Base-by-base conservation (phyloP, 129 eudicot species). In the Silybum marianum region DNA sequence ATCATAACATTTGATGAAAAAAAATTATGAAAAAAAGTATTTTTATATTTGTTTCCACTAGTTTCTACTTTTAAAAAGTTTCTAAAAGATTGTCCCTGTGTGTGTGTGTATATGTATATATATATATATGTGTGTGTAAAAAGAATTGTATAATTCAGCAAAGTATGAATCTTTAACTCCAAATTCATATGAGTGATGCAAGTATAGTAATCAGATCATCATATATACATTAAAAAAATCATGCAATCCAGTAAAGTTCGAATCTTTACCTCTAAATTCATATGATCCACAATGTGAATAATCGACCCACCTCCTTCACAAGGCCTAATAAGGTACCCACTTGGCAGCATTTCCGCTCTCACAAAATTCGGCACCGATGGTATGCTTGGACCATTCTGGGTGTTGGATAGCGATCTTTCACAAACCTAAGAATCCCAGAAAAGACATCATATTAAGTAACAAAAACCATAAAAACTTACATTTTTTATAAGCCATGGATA, bases 251-350 rank as follows among this genome's bases (percentile, higher is more conserved):
- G 34, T 10, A 26, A 19, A 74, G 63, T 40, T 13, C 11, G 32
- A 79, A 38, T 42, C 6, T 40, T 34, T 69, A 94, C 99, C 97
- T 95, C 99, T 81, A 95, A 88, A 73, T 95, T 89, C 95, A 95
- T 84, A 84, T 95, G 99, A 80, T 95, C 99, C 10, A 95, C 98
- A 72, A 95, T 88, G 83, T 92, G 97, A 68, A 95, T 92, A 62
- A 92, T 89, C 0, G 99, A 95, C 77, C 99, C 99, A n/a, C 99
- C 98, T 36, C 99, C 99, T 60, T 95, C 98, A 85, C 97, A 95
- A 63, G 99, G 99, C 85, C 99, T 90, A 73, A 95, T 88, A 21
- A 95, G 90, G 88, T 89, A 92, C 18, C 99, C 99, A 54, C 99
- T 90, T 51, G 99, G 95, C 86, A 95, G 85, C 95, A 92, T 92